Base-by-base conservation (phyloP, 306 rosid species). In the Rosa rugosa region DNA sequence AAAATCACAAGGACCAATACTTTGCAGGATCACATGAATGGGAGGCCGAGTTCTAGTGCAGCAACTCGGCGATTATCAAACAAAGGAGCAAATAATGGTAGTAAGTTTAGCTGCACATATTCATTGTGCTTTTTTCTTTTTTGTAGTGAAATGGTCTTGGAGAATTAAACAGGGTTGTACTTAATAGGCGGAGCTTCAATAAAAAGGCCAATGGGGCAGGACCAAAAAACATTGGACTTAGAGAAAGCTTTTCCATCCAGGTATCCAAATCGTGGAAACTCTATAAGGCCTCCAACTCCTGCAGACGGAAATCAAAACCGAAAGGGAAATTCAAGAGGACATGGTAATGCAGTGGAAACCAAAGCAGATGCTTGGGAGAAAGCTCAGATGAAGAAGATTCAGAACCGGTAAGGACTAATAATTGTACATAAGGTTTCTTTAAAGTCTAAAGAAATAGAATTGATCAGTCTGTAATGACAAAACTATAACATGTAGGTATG, bases 341-440 rank as follows among this genome's bases (percentile, higher is more conserved):
- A 14, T 42, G 22, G 69, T 18, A 77, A 65, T 65, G 73, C 75
- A 40, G 34, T 50, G 82, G 80, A 73, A 73, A 45, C 84, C 13
- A 83, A 38, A 85, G 84, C 88, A 49, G 84, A 86, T 83, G 76
- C 81, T 77, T 87, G 96, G 90, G 84, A 89, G 83, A 87, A 75
- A 84, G 82, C 87, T 65, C 78, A 82, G 89, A 77, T 79, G 79
- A 85, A 78, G 64, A 85, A 83, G 83, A 85, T 89, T 73, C 88
- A 78, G 50, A 84, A 76, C 64, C 68, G 89, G 96, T 90, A 85
- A 87, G 78, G 25, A 42, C 31, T 23, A 54, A 22, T 23, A 75
- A 25, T 64, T 64, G 20, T 9, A 4, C 25, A 45, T 36, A 16
- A 49, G 76, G 25, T 10, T 72, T 31, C 11, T 14, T 0, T 4